Percentiles rank a stretch among this genome's conserved stretches.
These are phyloP conservation scores for Cladosporium sp. DNA, from an alignment of 2,329 filamentous ascomycete species.

Conservation along the genomic window DNA sequence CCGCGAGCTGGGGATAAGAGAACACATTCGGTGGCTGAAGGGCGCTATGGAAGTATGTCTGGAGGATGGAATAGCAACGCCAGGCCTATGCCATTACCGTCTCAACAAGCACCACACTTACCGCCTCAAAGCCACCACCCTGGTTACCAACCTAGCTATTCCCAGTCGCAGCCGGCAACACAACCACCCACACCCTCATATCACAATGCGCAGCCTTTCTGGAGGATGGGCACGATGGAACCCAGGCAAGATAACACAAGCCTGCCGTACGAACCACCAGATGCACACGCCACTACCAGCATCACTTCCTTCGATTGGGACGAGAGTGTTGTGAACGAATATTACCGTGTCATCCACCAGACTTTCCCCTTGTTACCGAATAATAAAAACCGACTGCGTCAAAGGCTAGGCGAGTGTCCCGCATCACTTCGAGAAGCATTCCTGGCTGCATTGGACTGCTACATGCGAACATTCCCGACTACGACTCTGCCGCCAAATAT, in stretches of 20 bases:
- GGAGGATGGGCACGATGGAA: conserved; percentile 31
- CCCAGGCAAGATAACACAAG: conserved; percentile 33
- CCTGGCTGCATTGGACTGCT: conserved; percentile 60
- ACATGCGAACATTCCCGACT: conserved; percentile 57
- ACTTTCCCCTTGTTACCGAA: conserved; percentile 66
- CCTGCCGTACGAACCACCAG: conserved; percentile 29
- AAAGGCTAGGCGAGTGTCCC: conserved; percentile 58
- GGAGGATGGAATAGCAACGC: conserved; percentile 10
- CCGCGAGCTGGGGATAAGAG: conserved; percentile 36
- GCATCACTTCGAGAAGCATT: conserved; percentile 63
- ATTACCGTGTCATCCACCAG: conserved; percentile 65
- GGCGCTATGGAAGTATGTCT: conserved; percentile 11
- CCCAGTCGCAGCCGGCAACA: conserved; percentile 22
- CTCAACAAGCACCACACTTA: conserved; percentile 14
- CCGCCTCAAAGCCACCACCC: conserved; percentile 17
- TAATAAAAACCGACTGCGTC: conserved; percentile 57
- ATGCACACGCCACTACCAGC: conserved; percentile 25
- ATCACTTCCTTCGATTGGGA: conserved; percentile 46
- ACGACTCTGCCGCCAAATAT: conserved; percentile 39
- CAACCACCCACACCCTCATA: conserved; percentile 20
- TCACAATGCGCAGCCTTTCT: conserved; percentile 33
- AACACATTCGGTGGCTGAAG: conserved; percentile 32
- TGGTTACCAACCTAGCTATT: conserved; percentile 15
- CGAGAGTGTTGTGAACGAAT: conserved; percentile 50
- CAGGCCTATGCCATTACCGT: conserved; percentile 6